Base-by-base conservation (phyloP, 306 rosid species). In the Rosa multiflora region DNA sequence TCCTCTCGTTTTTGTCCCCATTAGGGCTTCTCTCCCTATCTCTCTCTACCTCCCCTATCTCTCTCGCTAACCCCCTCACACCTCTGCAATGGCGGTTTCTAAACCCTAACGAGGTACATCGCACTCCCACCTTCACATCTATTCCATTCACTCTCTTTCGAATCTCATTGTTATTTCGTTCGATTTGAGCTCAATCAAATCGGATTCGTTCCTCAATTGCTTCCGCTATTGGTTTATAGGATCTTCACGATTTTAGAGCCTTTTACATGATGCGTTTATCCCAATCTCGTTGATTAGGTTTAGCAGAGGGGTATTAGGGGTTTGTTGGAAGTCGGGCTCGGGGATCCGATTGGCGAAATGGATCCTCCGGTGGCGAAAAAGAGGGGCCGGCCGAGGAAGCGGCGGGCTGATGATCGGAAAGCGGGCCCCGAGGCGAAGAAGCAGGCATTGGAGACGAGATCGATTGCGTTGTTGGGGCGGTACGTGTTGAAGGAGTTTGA, bases 331-430 rank as follows among this genome's bases (percentile, higher is more conserved):
- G 37, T 32, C 37, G 37, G 67, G 12, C 69, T 79, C 63, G 32
- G 76, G 79, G 79, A 70, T 72, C 63, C 70, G 68, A 55, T 73
- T 82, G 74, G 42, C 66, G n/a, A 43, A 26, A 95, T 91, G 99
- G 99, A 95, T n/a, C 79, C 87, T 10, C 87, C 92, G 17, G 91
- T 78, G 18, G 83, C 46, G 2, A 88, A 89, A 88, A 81, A 94
- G 80, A 89, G 99, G 61, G 99, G 99, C n/a, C 90, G 99, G 10
- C 99, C 99, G 6, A 80, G 96, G 85, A 96, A 96, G 72, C 80
- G 94, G 83, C 85, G 88, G 78, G 76, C 78, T 15, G 92, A 84
- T 47, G 93, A 82, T 29, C 78, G 66, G 18, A 82, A 83, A 78
- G 52, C 76, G 78, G 90, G 71, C 39, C 51, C 72, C 0, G 98